phyloP scores from a whole-genome alignment of 805 yeast genomes.

The Kuraishia piskuri region DNA sequence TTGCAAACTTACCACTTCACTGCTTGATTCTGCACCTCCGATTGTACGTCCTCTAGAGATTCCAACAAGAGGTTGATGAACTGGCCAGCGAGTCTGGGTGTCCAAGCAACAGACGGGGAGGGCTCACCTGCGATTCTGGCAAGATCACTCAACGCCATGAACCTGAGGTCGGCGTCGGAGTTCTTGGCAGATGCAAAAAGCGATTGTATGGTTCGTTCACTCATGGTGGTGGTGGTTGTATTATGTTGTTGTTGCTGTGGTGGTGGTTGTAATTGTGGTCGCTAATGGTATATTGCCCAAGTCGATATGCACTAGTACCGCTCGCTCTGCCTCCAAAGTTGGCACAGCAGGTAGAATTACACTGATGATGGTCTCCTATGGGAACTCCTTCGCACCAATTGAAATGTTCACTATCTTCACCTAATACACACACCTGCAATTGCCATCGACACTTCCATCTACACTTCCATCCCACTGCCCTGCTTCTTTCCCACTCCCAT shows the following conservation, averaged over 20 bases:
- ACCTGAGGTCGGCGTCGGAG: constrained; percentile 75
- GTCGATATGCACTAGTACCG: background rate
- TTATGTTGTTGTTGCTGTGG: background rate
- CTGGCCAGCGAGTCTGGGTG: background rate
- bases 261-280: constrained; percentile 1
- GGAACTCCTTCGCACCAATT: too few species aligned
- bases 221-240: background rate
- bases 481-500: too few species aligned
- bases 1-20: constrained; percentile 36
- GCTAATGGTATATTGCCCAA: too few species aligned
- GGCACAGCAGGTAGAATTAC: too few species aligned
- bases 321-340: background rate
- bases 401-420: too few species aligned
- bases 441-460: too few species aligned
- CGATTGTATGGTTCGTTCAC: background rate
- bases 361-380: too few species aligned
- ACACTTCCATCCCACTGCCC: too few species aligned
- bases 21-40: constrained; percentile 72
- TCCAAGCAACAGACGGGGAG: constrained; percentile 13
- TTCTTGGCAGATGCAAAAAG: constrained; percentile 34
- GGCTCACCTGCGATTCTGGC: constrained; percentile 26
- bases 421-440: too few species aligned
- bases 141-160: constrained; percentile 78
- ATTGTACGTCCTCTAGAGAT: constrained; percentile 45
- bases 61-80: constrained; percentile 5